Base-by-base conservation (phyloP, 1,284 basidiomycete species). In the Tylopilus sp. region DNA sequence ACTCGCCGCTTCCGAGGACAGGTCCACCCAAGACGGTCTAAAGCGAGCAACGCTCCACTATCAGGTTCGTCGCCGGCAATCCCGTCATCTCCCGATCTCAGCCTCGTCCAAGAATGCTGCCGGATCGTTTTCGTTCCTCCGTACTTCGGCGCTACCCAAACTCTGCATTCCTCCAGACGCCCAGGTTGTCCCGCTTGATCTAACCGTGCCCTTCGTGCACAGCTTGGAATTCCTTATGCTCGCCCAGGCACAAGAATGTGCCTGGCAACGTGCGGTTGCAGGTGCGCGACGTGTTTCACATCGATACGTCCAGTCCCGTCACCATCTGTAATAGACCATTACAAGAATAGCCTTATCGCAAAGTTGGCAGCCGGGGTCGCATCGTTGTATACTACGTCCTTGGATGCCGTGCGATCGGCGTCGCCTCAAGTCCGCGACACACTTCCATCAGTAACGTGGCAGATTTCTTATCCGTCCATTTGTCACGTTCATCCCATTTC, bases 231-330 rank as follows among this genome's bases (percentile, higher is more conserved):
- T 76, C 58, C 79, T 98, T 50, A 90, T 94, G 83, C 79, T 98
- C 1, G 94, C 94, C 0, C 94, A 98, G 73, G 95, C 94, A 0
- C 95, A 98, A 65, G 96, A 99, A 74, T 97, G 94, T 65, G 92
- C 88, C 50, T 98, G 96, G 95, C 94, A 97, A 68, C 85, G 90
- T 61, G 95, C 94, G 7, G 88, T 90, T 58, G 74, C 92, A 57
- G 90, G 93, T 92, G 66, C 65, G 46, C 46, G 45, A 39, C 36
- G 29, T 39, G 17, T 45, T 31, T 46, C 42, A 49, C 28, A 8
- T 40, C 19, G 6, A 42, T 22, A n/a, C 1, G 5, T 3, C 22
- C 24, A 11, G 13, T 7, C 42, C n/a, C 31, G 17, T 47, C 58
- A 60, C 45, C 45, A 51, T 14, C 31, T 24, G 37, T 53, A 29